These are phyloP conservation scores for Ilyonectria robusta DNA, from an alignment of 2,329 filamentous ascomycete species.

Conservation along the genomic window DNA sequence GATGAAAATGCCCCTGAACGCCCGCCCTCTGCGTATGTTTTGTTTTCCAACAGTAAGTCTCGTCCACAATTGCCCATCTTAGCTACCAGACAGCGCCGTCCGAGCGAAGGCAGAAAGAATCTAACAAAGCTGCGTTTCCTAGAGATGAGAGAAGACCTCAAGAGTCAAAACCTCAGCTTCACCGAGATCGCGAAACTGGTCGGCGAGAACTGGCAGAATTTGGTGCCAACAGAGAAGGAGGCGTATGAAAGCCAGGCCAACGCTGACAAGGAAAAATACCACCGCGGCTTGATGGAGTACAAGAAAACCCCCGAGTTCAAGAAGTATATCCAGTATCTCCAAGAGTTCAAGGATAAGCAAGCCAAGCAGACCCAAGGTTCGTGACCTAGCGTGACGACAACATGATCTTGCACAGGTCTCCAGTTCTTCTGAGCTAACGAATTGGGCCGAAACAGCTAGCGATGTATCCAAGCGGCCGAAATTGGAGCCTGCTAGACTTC, in stretches of 20 bases:
- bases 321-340: constrained; percentile 79
- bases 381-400: constrained; percentile 34
- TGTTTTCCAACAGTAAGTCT: constrained; percentile 85
- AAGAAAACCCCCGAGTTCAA: constrained; percentile 81
- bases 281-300: constrained; percentile 79
- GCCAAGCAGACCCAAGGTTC: constrained; percentile 69
- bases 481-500: constrained; percentile 56
- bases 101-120: not conserved
- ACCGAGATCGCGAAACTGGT: constrained; percentile 88
- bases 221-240: constrained; percentile 77
- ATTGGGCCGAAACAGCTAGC: constrained; percentile 35
- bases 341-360: constrained; percentile 84
- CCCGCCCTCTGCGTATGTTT: constrained; percentile 85
- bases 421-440: constrained; percentile 22
- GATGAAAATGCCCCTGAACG: constrained; percentile 86
- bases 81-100: not conserved
- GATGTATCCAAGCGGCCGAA: constrained; percentile 66
- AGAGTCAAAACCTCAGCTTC: constrained; percentile 82
- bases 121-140: constrained; percentile 13
- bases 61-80: not conserved
- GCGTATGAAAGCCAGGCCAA: constrained; percentile 80
- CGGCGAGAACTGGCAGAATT: constrained; percentile 84
- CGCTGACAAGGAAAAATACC: constrained; percentile 82
- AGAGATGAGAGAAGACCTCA: constrained; percentile 85
- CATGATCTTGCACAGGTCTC: not conserved